Evolutionary conservation across 176 grass and related monocot genomes (phyloP).

Genomic region (Bolboschoenus planiculmis): DNA sequence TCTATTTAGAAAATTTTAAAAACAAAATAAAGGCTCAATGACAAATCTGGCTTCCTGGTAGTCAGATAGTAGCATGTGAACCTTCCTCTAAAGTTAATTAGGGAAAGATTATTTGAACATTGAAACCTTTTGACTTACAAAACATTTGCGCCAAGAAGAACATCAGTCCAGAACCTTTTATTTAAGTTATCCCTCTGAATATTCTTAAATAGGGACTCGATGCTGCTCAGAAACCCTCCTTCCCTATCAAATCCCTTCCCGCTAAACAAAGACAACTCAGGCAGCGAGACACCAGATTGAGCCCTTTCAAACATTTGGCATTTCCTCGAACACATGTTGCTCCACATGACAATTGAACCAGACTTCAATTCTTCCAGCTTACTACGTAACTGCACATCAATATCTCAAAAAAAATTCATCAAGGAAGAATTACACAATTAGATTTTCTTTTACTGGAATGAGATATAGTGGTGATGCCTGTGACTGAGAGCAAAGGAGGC

Average conservation of each 20-base stretch:
- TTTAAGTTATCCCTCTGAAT: conserved; percentile 33
- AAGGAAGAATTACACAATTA: neutral
- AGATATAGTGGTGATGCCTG: neutral
- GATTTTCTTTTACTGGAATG: neutral
- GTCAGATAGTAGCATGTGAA: neutral
- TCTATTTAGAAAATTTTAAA: neutral
- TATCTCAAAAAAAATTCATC: neutral
- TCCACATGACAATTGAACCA: neutral
- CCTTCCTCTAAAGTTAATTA: neutral
- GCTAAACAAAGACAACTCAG: conserved; percentile 32
- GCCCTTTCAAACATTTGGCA: neutral
- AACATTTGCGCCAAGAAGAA: conserved; percentile 58
- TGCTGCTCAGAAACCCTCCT: conserved; percentile 23
- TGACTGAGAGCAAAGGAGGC: neutral
- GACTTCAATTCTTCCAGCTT: conserved; percentile 7
- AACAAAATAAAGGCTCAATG: neutral
- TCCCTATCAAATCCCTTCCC: conserved; percentile 29
- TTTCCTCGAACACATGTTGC: conserved; percentile 6
- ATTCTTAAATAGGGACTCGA: conserved; percentile 11
- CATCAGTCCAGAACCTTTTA: conserved; percentile 79
- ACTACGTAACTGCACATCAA: neutral
- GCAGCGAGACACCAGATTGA: neutral
- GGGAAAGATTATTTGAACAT: neutral
- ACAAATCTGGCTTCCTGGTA: neutral
- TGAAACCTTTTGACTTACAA: conserved; percentile 35